phyloP scores from a whole-genome alignment of 2,329 filamentous ascomycete species.

The Sclerotinia trifoliorum region DNA sequence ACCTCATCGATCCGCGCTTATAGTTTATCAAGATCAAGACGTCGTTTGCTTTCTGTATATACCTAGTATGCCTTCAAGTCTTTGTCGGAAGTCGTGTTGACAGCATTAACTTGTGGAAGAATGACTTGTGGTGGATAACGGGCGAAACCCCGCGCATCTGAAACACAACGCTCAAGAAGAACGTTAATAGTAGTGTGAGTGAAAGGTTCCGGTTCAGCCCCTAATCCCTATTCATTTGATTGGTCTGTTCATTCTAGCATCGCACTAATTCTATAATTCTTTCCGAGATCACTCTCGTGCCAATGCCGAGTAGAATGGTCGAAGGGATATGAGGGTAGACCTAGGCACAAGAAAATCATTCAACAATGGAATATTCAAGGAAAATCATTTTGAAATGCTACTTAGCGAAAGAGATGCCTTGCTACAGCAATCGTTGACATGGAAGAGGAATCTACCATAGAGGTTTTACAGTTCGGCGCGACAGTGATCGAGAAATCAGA shows the following conservation, averaged over 20 bases:
- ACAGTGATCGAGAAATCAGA: background rate
- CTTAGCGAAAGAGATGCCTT: too few relatives aligned
- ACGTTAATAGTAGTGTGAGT: too few relatives aligned
- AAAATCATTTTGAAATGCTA: too few relatives aligned
- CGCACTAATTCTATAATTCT: constrained; percentile 44
- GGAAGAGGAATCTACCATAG: constrained; percentile 6
- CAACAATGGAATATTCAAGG: too few relatives aligned
- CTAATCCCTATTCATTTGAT: too few relatives aligned
- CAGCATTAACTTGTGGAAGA: constrained; percentile 43
- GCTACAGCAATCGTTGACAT: constrained; percentile 7
- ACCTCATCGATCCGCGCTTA: constrained; percentile 1
- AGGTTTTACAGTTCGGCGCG: background rate
- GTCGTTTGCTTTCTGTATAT: background rate
- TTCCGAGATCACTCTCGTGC: constrained; percentile 51
- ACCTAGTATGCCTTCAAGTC: background rate
- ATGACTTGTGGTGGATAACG: constrained; percentile 76
- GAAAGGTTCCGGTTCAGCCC: too few relatives aligned
- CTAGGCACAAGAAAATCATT: too few relatives aligned
- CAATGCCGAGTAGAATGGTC: constrained; percentile 52
- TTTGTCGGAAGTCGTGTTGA: constrained; percentile 39
- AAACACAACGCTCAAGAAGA: too few relatives aligned
- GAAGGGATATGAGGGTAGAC: constrained; percentile 54
- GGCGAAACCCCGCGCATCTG: too few relatives aligned
- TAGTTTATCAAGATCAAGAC: too few relatives aligned
- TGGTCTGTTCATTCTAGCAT: too few relatives aligned